Conservation (phyloP, 768 basidiomycete species). For the Postia placenta region DNA sequence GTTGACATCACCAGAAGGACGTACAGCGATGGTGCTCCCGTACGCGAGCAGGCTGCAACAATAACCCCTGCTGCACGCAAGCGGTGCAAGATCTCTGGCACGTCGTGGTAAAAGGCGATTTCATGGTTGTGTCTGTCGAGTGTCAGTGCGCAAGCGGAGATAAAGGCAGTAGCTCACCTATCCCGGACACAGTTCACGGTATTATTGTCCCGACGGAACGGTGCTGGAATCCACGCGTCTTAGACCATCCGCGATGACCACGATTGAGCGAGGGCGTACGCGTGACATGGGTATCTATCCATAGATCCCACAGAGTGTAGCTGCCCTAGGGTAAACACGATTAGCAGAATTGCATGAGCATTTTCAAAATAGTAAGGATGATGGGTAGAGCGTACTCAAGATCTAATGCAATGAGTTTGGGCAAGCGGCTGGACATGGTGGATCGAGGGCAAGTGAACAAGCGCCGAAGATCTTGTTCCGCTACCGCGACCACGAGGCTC, state of each 20-base stretch:
- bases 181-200: conserved; percentile 46
- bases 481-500: too few relatives aligned
- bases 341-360: conserved; percentile 3
- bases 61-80: conserved; percentile 42
- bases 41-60: conserved; percentile 74
- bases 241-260: background rate
- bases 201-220: conserved; percentile 44
- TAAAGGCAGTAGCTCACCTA: conserved; percentile 24
- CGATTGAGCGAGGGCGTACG: conserved; percentile 26
- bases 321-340: conserved; percentile 37
- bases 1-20: conserved; percentile 18
- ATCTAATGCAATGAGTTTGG: conserved; percentile 73
- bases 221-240: conserved; percentile 30
- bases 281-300: conserved; percentile 77
- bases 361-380: conserved; percentile 5
- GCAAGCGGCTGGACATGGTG: conserved; percentile 33
- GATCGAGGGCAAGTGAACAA: too few relatives aligned
- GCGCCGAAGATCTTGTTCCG: too few relatives aligned
- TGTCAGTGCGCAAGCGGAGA: background rate
- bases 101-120: conserved; percentile 72
- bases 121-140: conserved; percentile 40
- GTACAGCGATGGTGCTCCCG: conserved; percentile 62
- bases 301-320: conserved; percentile 82
- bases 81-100: conserved; percentile 63
- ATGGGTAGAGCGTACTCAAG: conserved; percentile 50